Evolutionary conservation across 495 filamentous ascomycete species (phyloP).

Genomic region (Sporormia fimetaria): DNA sequence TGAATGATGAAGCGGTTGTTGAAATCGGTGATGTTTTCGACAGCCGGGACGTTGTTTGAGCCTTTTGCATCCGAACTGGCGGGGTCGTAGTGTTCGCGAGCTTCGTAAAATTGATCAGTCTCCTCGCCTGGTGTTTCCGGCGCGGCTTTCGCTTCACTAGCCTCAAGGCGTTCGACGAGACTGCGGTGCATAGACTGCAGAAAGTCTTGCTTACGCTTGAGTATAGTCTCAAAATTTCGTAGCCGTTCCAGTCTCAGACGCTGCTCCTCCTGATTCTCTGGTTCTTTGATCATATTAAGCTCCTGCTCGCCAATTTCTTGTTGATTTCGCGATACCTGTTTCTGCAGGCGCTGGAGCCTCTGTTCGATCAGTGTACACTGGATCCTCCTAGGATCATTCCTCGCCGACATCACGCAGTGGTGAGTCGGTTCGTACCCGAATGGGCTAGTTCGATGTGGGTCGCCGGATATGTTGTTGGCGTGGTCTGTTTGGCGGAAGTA

Average conservation of each 20-base stretch:
- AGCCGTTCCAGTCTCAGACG: constrained; percentile 55
- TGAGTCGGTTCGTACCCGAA: constrained; percentile 91
- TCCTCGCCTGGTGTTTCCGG: constrained; percentile 39
- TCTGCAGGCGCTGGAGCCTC: constrained; percentile 62
- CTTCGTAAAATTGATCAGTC: constrained; percentile 38
- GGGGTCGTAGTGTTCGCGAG: constrained; percentile 37
- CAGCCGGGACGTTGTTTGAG: constrained; percentile 40
- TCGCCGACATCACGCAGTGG: constrained; percentile 86
- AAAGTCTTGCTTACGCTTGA: constrained; percentile 66
- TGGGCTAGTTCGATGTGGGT: constrained; percentile 61
- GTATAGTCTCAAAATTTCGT: constrained; percentile 54
- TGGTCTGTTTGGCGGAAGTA: constrained; percentile 98
- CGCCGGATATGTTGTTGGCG: constrained; percentile 51
- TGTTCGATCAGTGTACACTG: constrained; percentile 75
- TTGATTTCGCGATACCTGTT: constrained; percentile 64
- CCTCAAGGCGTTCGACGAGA: constrained; percentile 47
- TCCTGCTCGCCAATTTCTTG: constrained; percentile 35
- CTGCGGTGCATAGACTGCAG: constrained; percentile 61
- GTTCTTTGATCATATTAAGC: constrained; percentile 31
- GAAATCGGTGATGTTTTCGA: constrained; percentile 79
- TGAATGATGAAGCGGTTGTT: constrained; percentile 97
- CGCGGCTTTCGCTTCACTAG: constrained; percentile 35
- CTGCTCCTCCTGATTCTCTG: constrained; percentile 41
- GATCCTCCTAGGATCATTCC: constrained; percentile 79
- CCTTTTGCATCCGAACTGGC: constrained; percentile 32